Percentiles rank a stretch among this genome's conserved stretches.
Conservation (phyloP, 176 grass and related monocot species). For the Calamus simplicifolius region DNA sequence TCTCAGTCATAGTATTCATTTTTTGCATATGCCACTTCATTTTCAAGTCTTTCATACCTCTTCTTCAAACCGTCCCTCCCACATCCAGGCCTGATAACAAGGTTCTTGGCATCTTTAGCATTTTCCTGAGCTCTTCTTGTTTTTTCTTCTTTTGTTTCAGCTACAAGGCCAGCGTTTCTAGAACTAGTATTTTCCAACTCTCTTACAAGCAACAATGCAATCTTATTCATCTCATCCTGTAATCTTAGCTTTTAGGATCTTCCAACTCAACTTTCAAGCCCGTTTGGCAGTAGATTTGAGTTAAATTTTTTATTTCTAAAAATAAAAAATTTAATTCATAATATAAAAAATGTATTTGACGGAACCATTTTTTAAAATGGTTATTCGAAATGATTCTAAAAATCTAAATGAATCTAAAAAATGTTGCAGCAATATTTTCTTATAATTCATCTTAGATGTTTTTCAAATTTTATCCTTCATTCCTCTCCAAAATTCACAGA, state of each 20-base stretch:
- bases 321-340: too few species aligned
- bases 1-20: conserved; percentile 79
- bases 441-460: too few species aligned
- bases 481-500: too few species aligned
- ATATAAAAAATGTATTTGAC: too few species aligned
- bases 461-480: too few species aligned
- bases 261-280: conserved; percentile 40
- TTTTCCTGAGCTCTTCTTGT: conserved; percentile 56
- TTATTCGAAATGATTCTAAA: too few species aligned
- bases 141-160: conserved; percentile 56
- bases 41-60: conserved; percentile 78
- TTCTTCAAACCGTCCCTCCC: conserved; percentile 71
- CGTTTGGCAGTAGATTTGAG: too few species aligned
- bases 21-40: conserved; percentile 81
- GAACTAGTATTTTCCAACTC: conserved; percentile 64
- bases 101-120: conserved; percentile 67
- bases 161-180: conserved; percentile 52
- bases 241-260: conserved; percentile 59
- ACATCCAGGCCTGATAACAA: conserved; percentile 56
- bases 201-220: conserved; percentile 63
- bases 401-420: too few species aligned
- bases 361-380: too few species aligned
- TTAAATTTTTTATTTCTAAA: too few species aligned
- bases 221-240: conserved; percentile 90
- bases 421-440: too few species aligned